A percentile compares a stretch with the other conserved stretches of the same genome.
These are phyloP conservation scores for Alternaria atra DNA, from an alignment of 2,329 filamentous ascomycete species.

Conservation along the genomic window DNA sequence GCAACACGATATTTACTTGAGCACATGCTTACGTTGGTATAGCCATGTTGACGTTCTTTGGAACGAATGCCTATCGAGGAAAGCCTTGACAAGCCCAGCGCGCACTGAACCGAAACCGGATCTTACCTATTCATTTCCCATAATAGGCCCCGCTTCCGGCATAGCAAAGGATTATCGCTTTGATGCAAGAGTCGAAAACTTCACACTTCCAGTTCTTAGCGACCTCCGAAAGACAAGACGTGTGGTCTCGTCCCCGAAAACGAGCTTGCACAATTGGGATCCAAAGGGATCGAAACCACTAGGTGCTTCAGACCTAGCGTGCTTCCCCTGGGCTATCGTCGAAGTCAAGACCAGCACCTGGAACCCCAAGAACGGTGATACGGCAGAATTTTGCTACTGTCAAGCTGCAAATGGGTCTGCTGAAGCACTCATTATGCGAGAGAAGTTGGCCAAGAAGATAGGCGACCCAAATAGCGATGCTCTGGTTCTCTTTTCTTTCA, in stretches of 20 bases:
- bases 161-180: neutral
- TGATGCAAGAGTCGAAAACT: constrained; percentile 11
- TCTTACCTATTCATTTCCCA: constrained; percentile 23
- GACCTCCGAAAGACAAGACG: constrained; percentile 8
- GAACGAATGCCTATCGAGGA: constrained; percentile 6
- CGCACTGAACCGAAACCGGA: constrained; percentile 21
- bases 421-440: constrained; percentile 17
- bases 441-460: constrained; percentile 6
- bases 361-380: neutral
- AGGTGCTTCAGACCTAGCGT: constrained; percentile 15
- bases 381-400: constrained; percentile 21
- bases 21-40: no score
- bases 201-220: constrained; percentile 15
- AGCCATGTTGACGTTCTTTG: neutral
- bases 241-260: constrained; percentile 10
- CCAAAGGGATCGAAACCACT: neutral
- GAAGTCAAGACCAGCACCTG: constrained; percentile 10
- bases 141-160: constrained; percentile 8
- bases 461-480: constrained; percentile 1
- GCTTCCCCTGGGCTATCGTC: constrained; percentile 28
- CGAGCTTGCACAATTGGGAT: neutral
- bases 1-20: no score
- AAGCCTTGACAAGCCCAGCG: neutral
- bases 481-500: constrained; percentile 22
- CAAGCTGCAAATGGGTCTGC: constrained; percentile 29